Base-by-base conservation (phyloP, 345 rosid species). In the Populus pruinosa region DNA sequence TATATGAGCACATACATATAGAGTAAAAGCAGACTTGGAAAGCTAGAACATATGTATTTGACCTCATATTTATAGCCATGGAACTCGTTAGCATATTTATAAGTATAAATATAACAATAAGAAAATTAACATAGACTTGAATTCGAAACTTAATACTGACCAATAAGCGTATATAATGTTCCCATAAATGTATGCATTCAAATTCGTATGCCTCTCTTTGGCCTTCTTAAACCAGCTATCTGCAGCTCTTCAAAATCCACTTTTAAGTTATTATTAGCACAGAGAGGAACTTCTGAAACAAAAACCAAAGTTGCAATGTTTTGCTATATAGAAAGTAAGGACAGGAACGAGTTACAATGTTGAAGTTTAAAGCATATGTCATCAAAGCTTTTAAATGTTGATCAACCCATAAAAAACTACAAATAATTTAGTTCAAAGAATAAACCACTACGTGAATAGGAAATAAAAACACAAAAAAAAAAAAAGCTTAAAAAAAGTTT, bases 191-290 rank as follows among this genome's bases (percentile, higher is more conserved):
- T 91, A 90, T n/a, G 90, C 92, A 76, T 93, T 91, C 83, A 96
- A 82, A 38, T 84, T 74, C 65, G 84, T 75, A 84, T 86, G 91
- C 77, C 70, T 88, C 83, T 78, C 87, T 79, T 84, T 93, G 50
- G 98, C 99, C 84, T 96, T 92, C 83, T 80, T 82, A 80, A 93
- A 96, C 97, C 97, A 96, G 74, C 77, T 81, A 79, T 90, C 98
- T 90, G 99, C 99, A 92, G 93, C 98, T 87, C 99, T 96, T 92
- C 92, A 90, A 79, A 73, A 87, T 68, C 67, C 79, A 78, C 59
- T 73, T 41, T 59, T n/a, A 84, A 79, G 66, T 83, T 75, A 70
- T 67, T 68, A 84, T 93, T 82, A 92, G 89, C 23, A 41, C 66
- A 31, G 23, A 33, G 38, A 43, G 43, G 23, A 69, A 74, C 36